phyloP scores from a whole-genome alignment of 1,284 basidiomycete species.

The Mycena citricolor region DNA sequence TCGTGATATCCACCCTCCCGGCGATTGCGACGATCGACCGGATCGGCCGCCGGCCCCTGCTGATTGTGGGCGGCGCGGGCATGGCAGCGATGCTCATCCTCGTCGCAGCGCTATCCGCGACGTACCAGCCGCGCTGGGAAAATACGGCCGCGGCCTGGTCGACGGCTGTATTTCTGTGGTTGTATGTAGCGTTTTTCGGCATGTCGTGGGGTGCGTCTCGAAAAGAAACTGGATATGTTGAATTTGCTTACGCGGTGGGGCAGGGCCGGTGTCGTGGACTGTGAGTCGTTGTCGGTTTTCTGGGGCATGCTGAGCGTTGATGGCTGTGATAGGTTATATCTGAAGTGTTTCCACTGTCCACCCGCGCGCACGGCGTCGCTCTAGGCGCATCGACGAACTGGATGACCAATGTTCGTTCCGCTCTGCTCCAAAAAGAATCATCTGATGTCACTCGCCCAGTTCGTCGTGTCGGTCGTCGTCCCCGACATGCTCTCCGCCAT shows the following conservation, averaged over 20 bases:
- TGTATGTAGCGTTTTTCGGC: constrained; percentile 28
- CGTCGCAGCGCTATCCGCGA: constrained; percentile 30
- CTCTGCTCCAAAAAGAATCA: not conserved
- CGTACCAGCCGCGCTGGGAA: constrained; percentile 27
- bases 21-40: constrained; percentile 27
- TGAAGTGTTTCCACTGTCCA: constrained; percentile 29
- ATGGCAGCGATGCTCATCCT: constrained; percentile 32
- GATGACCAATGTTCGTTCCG: constrained; percentile 26
- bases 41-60: constrained; percentile 26
- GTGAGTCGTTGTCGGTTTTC: too few species aligned
- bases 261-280: too few species aligned
- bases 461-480: constrained; percentile 26
- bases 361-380: constrained; percentile 28
- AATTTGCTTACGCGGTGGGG: too few species aligned
- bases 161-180: constrained; percentile 36
- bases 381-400: constrained; percentile 28
- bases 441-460: constrained; percentile 15
- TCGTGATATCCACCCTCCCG: constrained; percentile 27
- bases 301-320: too few species aligned
- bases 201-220: constrained; percentile 24
- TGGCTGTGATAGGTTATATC: constrained; percentile 27
- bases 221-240: too few species aligned
- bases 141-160: constrained; percentile 29
- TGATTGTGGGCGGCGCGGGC: constrained; percentile 25
- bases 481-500: constrained; percentile 27